Base-by-base conservation (phyloP, 2,329 filamentous ascomycete genomes). In the Xylaria polymorpha region DNA sequence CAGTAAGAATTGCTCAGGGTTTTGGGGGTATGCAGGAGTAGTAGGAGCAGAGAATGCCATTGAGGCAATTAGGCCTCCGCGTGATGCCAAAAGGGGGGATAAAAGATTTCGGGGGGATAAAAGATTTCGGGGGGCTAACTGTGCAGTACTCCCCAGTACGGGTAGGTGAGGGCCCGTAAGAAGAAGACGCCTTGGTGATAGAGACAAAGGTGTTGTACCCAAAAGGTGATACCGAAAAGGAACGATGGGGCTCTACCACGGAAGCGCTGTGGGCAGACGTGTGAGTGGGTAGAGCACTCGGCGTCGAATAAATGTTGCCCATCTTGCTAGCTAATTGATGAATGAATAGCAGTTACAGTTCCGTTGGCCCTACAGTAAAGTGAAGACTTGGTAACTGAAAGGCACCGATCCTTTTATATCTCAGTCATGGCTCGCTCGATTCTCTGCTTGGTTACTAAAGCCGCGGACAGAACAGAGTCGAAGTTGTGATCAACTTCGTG, bases 131-230 rank as follows among this genome's bases (percentile, higher is more conserved):
- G 25, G 25, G 25, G 25, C 25, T 29, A 29, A 29, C 25, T 18
- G 14, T 63, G 41, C 68, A 72, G 57, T 66, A 61, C 22, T 68
- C 60, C 1, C 25, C 60, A 18, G 68, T 71, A 3, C 39, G 56
- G 50, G 56, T 63, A 25, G 41, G 2, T 3, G 53, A 48, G 14
- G 51, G 10, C 29, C 18, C 44, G 25, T 61, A 4, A 15, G 57
- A 44, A 3, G 48, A 32, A 32, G 62, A 59, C 10, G 44, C 1
- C 48, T 55, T 68, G 14, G 68, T 69, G 48, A 71, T 20, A 51
- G 70, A 71, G 15, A 69, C 20, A 22, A 72, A 65, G 10, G 65
- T 69, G 20, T 61, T 72, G 8, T 22, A 51, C 25, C 32, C 62
- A 14, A 70, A 51, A 32, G 68, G 64, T 0, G 70, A 58, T 44